Conservation (phyloP, 1,284 basidiomycete species). For the Cutaneotrichosporon spelunceum region DNA sequence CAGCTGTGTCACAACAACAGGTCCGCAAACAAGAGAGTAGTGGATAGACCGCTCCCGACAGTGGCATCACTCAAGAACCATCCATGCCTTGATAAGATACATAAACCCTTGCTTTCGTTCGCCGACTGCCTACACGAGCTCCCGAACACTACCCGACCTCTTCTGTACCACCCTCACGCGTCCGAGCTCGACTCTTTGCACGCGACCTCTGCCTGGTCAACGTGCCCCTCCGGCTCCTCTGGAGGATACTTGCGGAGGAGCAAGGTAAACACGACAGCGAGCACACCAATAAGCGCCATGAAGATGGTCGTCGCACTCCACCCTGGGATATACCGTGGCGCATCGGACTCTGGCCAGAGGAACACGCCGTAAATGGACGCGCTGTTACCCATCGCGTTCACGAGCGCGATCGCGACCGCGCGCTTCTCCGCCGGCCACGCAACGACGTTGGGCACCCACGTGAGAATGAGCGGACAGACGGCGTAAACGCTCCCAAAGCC, state of each 20-base stretch:
- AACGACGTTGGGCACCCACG: constrained; percentile 51
- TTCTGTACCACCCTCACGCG: neutral
- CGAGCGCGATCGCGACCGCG: constrained; percentile 50
- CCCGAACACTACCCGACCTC: neutral
- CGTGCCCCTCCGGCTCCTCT: neutral
- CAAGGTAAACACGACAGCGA: constrained; percentile 45
- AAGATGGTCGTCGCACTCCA: constrained; percentile 51
- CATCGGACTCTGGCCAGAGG: constrained; percentile 53
- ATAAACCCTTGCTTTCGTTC: no score
- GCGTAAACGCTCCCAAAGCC: constrained; percentile 54
- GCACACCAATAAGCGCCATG: constrained; percentile 45
- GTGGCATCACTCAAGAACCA: no score
- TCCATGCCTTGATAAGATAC: no score
- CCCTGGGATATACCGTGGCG: constrained; percentile 53
- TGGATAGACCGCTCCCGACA: no score
- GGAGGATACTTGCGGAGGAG: constrained; percentile 25
- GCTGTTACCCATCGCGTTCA: constrained; percentile 48
- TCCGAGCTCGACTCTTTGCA: neutral
- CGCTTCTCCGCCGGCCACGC: constrained; percentile 50
- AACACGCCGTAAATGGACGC: constrained; percentile 55
- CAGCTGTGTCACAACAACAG: no score
- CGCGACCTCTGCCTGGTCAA: neutral
- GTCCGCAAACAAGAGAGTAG: no score
- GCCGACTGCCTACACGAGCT: neutral
- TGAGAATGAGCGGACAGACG: constrained; percentile 51